Base-by-base conservation (phyloP, 345 rosid species). In the Brassica napus region DNA sequence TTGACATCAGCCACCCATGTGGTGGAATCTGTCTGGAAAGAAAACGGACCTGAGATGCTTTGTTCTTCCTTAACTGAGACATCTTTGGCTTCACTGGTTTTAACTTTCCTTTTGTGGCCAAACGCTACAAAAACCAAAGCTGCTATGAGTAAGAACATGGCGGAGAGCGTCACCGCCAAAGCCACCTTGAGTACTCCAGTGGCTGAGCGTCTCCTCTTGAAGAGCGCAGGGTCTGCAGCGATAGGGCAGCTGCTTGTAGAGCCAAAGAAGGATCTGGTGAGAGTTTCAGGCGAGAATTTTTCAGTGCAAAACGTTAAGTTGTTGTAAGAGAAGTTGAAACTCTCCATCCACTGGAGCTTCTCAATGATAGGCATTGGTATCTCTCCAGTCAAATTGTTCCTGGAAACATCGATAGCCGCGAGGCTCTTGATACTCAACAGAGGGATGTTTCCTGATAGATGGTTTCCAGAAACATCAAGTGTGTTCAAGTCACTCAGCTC, bases 1-100 rank as follows among this genome's bases (percentile, higher is more conserved):
- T 92, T 94, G 63, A 94, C 93, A 86, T 91, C 97, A 34, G 98
- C 98, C 1, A 94, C 90, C 97, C 97, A 92, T 32, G 92, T 92
- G 6, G 94, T 89, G 2, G 97, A 94, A 89, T 94, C 97, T 0
- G 97, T 89, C 72, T 94, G 93, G 84, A 92, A 94, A 0, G 95
- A 91, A 70, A 94, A 92, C 1, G 98, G 95, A 26, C 97, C 97
- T 0, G 97, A 91, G 78, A 94, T 84, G 31, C 76, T 85, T 65
- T 84, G 91, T 61, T 91, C 98, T 67, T 94, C 98, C 69, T 87
- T 92, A 18, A 80, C 88, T 3, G 92, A 83, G 15, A 85, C 71
- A 77, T 87, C 93, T 80, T 89, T 92, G 47, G 84, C 88, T 18
- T 81, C 86, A 88, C 90, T 52, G 39, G 76, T 66, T 82, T 85